Evolutionary conservation across 2,329 filamentous ascomycete genomes (phyloP), one percentile per base, ranked within the genome.

Genomic region (Aureobasidium pullulans): DNA sequence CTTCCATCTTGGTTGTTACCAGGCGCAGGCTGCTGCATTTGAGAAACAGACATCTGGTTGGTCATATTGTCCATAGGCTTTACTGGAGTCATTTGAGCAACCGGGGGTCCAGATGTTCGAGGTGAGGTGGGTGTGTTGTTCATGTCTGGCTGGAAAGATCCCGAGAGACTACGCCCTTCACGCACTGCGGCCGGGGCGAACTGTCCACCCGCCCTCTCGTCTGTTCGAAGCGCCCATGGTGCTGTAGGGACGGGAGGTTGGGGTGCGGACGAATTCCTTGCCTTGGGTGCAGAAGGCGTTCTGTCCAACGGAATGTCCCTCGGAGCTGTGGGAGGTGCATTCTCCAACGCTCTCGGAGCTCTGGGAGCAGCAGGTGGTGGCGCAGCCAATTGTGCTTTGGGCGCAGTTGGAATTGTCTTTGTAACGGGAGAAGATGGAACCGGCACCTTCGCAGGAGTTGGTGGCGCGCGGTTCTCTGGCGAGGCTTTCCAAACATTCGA

Each of bases 401-500:
- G 73, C 10, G 74, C 71, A 19, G 64, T 71, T 4, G 72, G 68
- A 1, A 65, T 65, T 10, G 36, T 61, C 57, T 61, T 65, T 46
- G 16, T 63, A 16, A 37, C 44, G 6, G 58, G 60, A 23, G 62
- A 58, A 36, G 58, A 31, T 23, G 60, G 16, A 6, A 29, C 44
- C 6, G 50, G 31, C 13, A 44, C 31, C 39, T 59, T 53, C 10
- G 48, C 49, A 32, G 62, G 42, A 13, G 53, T 29, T 15, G 42
- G 23, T 28, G 46, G 60, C 29, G 50, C 23, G 32, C 52, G 47
- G 43, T 68, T 59, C 64, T 76, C 66, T 2, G 69, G 64, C 6
- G 74, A 72, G 29, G 73, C 73, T 62, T 70, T 72, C 75, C 75
- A 77, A 28, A 75, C 74, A 64, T 75, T 73, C 19, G 70, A 70